phyloP scores from a whole-genome alignment of 75 land plant genomes.

The Chamaecyparis obtusa region DNA sequence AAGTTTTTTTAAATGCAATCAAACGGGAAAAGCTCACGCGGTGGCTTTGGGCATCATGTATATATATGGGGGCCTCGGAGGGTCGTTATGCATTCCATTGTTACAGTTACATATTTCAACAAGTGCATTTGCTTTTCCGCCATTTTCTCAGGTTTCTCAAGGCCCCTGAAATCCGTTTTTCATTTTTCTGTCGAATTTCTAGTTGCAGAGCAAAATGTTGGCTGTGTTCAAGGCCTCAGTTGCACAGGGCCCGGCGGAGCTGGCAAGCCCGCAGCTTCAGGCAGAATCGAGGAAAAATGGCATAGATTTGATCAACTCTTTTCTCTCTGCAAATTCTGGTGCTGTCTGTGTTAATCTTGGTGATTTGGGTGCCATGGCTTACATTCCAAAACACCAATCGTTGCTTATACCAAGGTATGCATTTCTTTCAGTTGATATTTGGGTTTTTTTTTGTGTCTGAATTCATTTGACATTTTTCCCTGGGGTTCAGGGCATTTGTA shows the following conservation, averaged over 20 bases:
- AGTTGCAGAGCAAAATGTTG: conserved; percentile 25
- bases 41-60: too few relatives aligned
- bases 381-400: conserved; percentile 27
- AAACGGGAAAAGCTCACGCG: too few relatives aligned
- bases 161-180: too few relatives aligned
- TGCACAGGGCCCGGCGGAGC: conserved; percentile 32
- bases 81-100: too few relatives aligned
- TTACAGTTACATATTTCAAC: too few relatives aligned
- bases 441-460: too few relatives aligned
- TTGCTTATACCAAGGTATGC: conserved; percentile 34
- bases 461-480: too few relatives aligned
- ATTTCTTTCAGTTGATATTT: not conserved
- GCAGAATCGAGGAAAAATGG: conserved; percentile 23
- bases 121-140: too few relatives aligned
- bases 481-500: not conserved
- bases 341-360: conserved; percentile 25
- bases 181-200: not conserved
- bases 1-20: too few relatives aligned
- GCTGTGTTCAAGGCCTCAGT: conserved; percentile 32
- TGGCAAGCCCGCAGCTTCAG: conserved; percentile 18
- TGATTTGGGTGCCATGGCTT: conserved; percentile 30
- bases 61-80: too few relatives aligned
- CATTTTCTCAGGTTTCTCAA: too few relatives aligned
- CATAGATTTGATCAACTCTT: conserved; percentile 22
- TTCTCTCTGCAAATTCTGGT: conserved; percentile 18